Percentiles rank a stretch among this genome's conserved stretches.
Conservation (phyloP, 2,329 filamentous ascomycete species). For the Ustilaginoidea virens region DNA sequence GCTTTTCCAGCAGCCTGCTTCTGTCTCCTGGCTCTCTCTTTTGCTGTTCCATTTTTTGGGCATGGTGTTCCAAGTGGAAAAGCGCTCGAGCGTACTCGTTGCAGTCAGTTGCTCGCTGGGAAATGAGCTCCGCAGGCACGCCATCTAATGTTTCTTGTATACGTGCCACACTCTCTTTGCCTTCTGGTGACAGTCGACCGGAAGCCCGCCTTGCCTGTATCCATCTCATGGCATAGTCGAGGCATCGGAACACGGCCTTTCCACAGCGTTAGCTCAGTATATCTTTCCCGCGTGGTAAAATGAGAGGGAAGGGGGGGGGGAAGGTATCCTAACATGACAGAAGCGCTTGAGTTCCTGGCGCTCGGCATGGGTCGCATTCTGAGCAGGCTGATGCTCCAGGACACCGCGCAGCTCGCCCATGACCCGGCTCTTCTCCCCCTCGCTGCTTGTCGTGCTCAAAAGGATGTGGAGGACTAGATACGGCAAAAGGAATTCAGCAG, state of each 20-base stretch:
- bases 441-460: conserved; percentile 47
- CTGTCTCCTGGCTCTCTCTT: conserved; percentile 33
- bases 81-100: conserved; percentile 83
- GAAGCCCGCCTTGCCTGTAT: conserved; percentile 51
- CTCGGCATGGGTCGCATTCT: conserved; percentile 39
- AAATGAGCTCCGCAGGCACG: conserved; percentile 61
- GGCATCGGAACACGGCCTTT: conserved; percentile 71
- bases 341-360: conserved; percentile 68
- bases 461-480: conserved; percentile 76
- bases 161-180: conserved; percentile 32
- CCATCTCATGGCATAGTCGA: conserved; percentile 90
- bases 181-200: conserved; percentile 15
- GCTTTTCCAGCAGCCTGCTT: conserved; percentile 54
- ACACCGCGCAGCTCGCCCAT: conserved; percentile 61
- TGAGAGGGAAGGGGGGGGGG: conserved; percentile 7
- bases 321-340: conserved; percentile 52
- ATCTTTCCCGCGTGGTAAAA: no score
- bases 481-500: conserved; percentile 77
- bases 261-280: background rate
- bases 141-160: conserved; percentile 37
- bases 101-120: conserved; percentile 79
- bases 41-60: conserved; percentile 34
- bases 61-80: conserved; percentile 90
- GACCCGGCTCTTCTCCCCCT: conserved; percentile 48
- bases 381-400: conserved; percentile 42